Conservation (phyloP, 2,329 filamentous ascomycete genomes). For the Teratosphaeria nubilosa region DNA sequence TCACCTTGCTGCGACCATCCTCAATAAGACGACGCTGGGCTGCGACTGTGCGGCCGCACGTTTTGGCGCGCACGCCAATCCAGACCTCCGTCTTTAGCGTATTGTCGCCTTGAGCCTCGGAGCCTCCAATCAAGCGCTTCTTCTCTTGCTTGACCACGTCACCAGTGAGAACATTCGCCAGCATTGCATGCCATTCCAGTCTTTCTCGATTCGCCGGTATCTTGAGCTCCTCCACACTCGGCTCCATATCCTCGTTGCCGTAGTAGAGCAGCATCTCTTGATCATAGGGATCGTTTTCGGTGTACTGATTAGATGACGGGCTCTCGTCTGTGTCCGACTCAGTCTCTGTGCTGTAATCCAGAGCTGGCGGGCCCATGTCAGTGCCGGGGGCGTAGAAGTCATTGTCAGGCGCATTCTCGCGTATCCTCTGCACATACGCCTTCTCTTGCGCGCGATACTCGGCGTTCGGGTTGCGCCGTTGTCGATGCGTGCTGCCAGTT, state of each 20-base stretch:
- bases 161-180: constrained; percentile 87
- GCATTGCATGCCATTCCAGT: constrained; percentile 96
- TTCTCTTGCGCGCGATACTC: constrained; percentile 80
- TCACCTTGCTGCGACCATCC: constrained; percentile 64
- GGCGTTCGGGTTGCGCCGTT: constrained; percentile 54
- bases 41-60: constrained; percentile 72
- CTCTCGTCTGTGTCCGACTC: constrained; percentile 79
- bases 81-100: constrained; percentile 63
- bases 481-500: constrained; percentile 47
- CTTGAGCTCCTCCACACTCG: constrained; percentile 79
- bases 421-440: constrained; percentile 85
- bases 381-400: constrained; percentile 58
- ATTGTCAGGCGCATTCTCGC: constrained; percentile 52
- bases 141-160: constrained; percentile 98
- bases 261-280: constrained; percentile 90
- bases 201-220: constrained; percentile 81
- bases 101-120: constrained; percentile 63
- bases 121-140: constrained; percentile 78
- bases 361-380: constrained; percentile 36
- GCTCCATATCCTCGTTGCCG: constrained; percentile 78
- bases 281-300: constrained; percentile 75
- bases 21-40: constrained; percentile 83
- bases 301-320: constrained; percentile 71
- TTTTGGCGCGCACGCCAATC: constrained; percentile 75
- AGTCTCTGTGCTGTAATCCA: constrained; percentile 61